phyloP scores from a whole-genome alignment of 768 basidiomycete genomes.

The Phlegmacium glaucopus region DNA sequence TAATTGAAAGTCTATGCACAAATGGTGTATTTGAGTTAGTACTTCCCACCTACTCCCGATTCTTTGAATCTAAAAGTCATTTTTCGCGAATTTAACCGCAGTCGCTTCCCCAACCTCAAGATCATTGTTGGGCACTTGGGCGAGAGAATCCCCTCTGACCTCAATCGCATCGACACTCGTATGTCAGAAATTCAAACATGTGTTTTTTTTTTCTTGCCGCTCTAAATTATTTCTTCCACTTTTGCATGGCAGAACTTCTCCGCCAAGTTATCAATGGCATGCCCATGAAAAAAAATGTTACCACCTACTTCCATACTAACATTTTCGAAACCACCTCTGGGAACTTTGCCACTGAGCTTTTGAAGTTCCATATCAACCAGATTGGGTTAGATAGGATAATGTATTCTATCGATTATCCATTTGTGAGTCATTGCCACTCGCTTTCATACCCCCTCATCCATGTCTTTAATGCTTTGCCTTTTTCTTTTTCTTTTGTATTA shows the following conservation, averaged over 20 bases:
- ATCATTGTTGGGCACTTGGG: constrained; percentile 42
- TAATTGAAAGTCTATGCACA: constrained; percentile 24
- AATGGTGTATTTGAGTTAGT: constrained; percentile 38
- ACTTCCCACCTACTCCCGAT: neutral
- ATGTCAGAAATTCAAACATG: too few species aligned
- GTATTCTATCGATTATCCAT: constrained; percentile 39
- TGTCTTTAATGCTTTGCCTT: too few species aligned
- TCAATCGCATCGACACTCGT: constrained; percentile 38
- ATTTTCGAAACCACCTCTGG: constrained; percentile 39
- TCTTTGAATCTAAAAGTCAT: neutral
- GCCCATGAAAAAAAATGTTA: constrained; percentile 34
- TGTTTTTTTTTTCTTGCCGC: neutral
- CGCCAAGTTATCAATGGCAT: constrained; percentile 26
- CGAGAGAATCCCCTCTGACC: constrained; percentile 39
- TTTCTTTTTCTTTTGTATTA: too few species aligned
- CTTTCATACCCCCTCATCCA: too few species aligned
- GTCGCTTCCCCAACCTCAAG: constrained; percentile 38
- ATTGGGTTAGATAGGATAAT: constrained; percentile 39
- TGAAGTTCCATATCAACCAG: constrained; percentile 35
- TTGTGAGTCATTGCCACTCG: too few species aligned
- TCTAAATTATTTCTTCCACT: neutral
- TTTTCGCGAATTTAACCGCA: too few species aligned
- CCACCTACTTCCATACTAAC: constrained; percentile 36
- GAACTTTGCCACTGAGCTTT: constrained; percentile 36
- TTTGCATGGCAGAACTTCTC: constrained; percentile 24